phyloP scores from a whole-genome alignment of 208 protist species.

The Strigomonas culicis region DNA sequence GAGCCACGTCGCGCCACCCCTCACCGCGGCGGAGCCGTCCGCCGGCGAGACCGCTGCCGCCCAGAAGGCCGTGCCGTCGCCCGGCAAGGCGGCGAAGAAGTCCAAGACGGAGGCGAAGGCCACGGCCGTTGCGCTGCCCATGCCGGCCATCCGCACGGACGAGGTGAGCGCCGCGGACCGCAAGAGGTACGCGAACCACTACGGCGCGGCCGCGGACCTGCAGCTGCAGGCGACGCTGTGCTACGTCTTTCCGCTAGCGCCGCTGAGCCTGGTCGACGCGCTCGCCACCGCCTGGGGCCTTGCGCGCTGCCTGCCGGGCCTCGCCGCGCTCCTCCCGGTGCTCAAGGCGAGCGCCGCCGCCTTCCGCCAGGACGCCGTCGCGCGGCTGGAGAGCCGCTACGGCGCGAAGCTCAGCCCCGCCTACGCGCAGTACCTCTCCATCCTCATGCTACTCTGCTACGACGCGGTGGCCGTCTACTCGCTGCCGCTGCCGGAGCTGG shows the following conservation, averaged over 20 bases:
- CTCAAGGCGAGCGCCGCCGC: slow-evolving; percentile 21
- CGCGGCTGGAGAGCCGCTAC: slow-evolving; percentile 61
- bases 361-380: slow-evolving; percentile 34
- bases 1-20: slow-evolving; percentile 38
- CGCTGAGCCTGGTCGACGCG: slow-evolving; percentile 44
- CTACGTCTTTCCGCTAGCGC: slow-evolving; percentile 37
- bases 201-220: slow-evolving; percentile 52
- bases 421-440: slow-evolving; percentile 43
- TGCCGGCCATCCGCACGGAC: not conserved
- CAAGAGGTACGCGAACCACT: slow-evolving; percentile 57
- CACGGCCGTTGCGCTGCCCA: slow-evolving; percentile 1
- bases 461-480: slow-evolving; percentile 74
- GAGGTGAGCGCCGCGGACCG: slow-evolving; percentile 29
- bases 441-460: slow-evolving; percentile 77
- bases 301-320: slow-evolving; percentile 35
- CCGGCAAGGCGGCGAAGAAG: not conserved
- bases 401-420: slow-evolving; percentile 36
- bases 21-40: slow-evolving; percentile 18
- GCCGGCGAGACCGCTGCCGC: not conserved
- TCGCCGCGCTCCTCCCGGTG: slow-evolving; percentile 3
- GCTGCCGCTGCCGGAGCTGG: slow-evolving; percentile 54
- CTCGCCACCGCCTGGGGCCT: slow-evolving; percentile 64
- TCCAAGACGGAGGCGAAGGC: not conserved
- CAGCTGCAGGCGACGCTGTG: slow-evolving; percentile 82
- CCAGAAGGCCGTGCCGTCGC: not conserved